Evolutionary conservation across 2,329 filamentous ascomycete species (phyloP), one percentile per base, ranked within the genome.

Genomic region (Colletotrichum sp.): DNA sequence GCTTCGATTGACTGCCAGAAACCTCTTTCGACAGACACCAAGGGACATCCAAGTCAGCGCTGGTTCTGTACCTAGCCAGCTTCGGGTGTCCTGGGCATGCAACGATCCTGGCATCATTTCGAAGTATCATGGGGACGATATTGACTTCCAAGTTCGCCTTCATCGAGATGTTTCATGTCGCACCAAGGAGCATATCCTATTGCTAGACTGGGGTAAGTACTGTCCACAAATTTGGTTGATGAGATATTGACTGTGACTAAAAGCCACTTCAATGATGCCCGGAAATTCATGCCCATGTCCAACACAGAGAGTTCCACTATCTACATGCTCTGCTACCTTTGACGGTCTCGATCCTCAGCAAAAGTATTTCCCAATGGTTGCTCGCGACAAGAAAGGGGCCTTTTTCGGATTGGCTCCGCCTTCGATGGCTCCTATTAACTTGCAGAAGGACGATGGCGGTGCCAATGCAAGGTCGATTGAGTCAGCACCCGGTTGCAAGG

Each of bases 401-500:
- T 44, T 44, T 6, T 44, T 44, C 1, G 36, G 36, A 18, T 5
- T 44, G 6, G 36, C 16, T 3, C 36, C 36, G 2, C 8, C 16
- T 18, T 39, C 16, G 0, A 18, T 39, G 4, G 8, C 36, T 16
- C 36, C 34, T 36, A 36, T 36, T 3, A 36, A 5, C 7, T 36
- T 24, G n/a, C n/a, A 24, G n/a, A 6, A 21, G n/a, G 10, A 8
- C 21, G 49, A 24, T 24, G 49, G n/a, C 6, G n/a, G 16, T 18
- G 16, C 36, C 36, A 18, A 9, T 9, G 16, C 36, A 39, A 3
- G 2, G 36, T 3, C 36, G 0, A 2, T 1, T 9, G 36, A 3
- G 5, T 9, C 36, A 5, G 9, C 8, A 2, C 4, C 16, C 1
- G 1, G 36, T 6, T 18, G 1, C 16, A 18, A 55, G 6, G 49